Base-by-base conservation (phyloP, 2,329 filamentous ascomycete genomes). In the Colletotrichum lentis region DNA sequence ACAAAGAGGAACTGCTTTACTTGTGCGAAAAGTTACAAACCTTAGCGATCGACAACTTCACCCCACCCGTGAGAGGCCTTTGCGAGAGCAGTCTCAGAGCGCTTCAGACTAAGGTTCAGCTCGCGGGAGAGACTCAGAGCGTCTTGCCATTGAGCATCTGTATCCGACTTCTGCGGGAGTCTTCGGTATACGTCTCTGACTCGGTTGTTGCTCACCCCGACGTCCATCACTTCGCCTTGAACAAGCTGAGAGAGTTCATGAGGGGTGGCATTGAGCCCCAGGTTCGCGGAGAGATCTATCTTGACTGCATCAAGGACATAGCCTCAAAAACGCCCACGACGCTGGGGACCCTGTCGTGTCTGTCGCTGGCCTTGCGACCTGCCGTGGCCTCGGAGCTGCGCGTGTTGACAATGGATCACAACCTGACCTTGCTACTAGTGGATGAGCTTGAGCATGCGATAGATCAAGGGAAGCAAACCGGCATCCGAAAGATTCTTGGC, bases 261-360 rank as follows among this genome's bases (percentile, higher is more conserved):
- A 75, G 74, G n/a, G 77, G 81, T 37, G 88, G 90, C 0, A 82
- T 87, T 5, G 83, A 83, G 22, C 64, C 72, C 1, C 80, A 85
- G 6, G 87, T 87, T 67, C 88, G 90, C 54, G 82, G 83, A 65
- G 80, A 83, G 22, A 86, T 96, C 18, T 92, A 91, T 71, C 76
- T 83, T 54, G 84, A 84, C 61, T 96, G 92, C 75, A 83, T 94
- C 55, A 73, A 84, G 53, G 90, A 95, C 73, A 89, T 96, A 53
- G 82, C 85, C 3, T 80, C 83, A 24, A 88, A 85, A 75, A 90
- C 89, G 1, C 70, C 80, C 11, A 90, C 88, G 16, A 88, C 90
- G 0, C 85, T 91, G 7, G 93, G 93, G 1, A 96, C 92, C 72
- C 84, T 94, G 22, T 90, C 88, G 74, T 89, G 89, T 18, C 80